Evolutionary conservation across 345 rosid species (phyloP).

Genomic region (Citrus trifoliata): DNA sequence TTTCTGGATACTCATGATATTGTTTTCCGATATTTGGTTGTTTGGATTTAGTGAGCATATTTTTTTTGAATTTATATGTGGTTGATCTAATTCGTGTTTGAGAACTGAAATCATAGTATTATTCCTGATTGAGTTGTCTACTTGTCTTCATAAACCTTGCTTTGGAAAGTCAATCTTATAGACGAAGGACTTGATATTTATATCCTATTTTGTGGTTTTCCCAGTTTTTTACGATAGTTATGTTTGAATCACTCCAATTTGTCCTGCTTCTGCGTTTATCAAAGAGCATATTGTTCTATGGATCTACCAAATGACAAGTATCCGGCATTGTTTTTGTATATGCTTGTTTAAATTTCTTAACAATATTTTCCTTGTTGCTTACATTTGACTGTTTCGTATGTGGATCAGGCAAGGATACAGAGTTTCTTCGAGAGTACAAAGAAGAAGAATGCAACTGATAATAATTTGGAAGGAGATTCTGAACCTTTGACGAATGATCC

Average conservation of each 20-base stretch:
- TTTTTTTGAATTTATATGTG: neutral
- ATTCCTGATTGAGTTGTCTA: neutral
- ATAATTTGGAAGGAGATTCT: constrained; percentile 27
- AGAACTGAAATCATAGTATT: neutral
- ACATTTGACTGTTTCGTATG: constrained; percentile 2
- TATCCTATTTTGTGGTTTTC: neutral
- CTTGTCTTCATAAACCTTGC: neutral
- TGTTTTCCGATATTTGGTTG: neutral
- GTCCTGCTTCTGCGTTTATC: neutral
- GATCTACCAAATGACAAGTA: neutral
- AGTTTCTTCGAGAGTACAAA: constrained; percentile 70
- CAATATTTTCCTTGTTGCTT: constrained; percentile 7
- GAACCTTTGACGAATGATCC: constrained; percentile 33
- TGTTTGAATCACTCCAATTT: neutral
- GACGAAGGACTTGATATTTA: neutral
- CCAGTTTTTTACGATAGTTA: too few species aligned
- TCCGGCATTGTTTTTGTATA: neutral
- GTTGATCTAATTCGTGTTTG: neutral
- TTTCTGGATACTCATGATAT: neutral
- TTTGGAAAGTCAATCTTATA: neutral
- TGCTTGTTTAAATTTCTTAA: neutral
- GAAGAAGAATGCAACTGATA: constrained; percentile 35
- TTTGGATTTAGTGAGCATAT: neutral
- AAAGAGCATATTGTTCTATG: neutral
- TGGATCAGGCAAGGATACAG: constrained; percentile 66